Percentiles rank a stretch among this genome's conserved stretches.
Evolutionary conservation across 257 asterid genomes (phyloP).

Genomic region (Solanum etuberosum): DNA sequence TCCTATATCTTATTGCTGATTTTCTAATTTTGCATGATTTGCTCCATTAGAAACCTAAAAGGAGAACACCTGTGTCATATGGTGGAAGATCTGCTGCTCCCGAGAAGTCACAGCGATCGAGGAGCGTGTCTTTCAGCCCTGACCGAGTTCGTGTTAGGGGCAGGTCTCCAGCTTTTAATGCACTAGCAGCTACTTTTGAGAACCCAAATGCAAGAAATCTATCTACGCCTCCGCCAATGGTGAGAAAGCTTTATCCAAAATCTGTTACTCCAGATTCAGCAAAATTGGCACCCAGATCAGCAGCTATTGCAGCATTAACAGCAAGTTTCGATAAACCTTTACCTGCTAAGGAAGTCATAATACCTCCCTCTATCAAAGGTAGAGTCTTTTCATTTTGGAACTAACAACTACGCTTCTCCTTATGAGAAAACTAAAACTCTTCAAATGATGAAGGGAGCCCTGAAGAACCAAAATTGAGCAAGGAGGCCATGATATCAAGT

Average conservation of each 20-base stretch:
- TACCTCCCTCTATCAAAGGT: conserved; percentile 73
- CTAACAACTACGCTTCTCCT: background rate
- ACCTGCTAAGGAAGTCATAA: conserved; percentile 47
- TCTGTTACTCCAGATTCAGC: conserved; percentile 76
- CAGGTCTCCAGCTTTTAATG: conserved; percentile 95
- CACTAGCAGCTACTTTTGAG: conserved; percentile 91
- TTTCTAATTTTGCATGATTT: conserved; percentile 1
- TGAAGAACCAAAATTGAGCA: conserved; percentile 29
- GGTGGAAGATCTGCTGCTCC: conserved; percentile 82
- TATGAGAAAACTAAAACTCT: background rate
- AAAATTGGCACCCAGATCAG: conserved; percentile 38
- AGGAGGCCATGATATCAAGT: conserved; percentile 31
- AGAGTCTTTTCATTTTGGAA: background rate
- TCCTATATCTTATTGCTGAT: background rate
- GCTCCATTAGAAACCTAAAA: conserved; percentile 66
- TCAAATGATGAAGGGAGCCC: conserved; percentile 40
- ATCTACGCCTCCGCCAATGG: conserved; percentile 95
- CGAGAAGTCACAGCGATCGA: conserved; percentile 81
- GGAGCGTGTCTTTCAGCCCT: conserved; percentile 98
- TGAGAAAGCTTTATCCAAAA: conserved; percentile 73
- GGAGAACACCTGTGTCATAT: conserved; percentile 57
- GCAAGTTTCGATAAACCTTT: conserved; percentile 50
- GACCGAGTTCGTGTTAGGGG: conserved; percentile 98
- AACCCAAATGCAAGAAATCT: conserved; percentile 63
- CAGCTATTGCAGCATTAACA: conserved; percentile 62